Percentiles rank a stretch among this genome's conserved stretches.
Evolutionary conservation across 169 alveolate species (phyloP).

Genomic region (Cryptosporidium canis): DNA sequence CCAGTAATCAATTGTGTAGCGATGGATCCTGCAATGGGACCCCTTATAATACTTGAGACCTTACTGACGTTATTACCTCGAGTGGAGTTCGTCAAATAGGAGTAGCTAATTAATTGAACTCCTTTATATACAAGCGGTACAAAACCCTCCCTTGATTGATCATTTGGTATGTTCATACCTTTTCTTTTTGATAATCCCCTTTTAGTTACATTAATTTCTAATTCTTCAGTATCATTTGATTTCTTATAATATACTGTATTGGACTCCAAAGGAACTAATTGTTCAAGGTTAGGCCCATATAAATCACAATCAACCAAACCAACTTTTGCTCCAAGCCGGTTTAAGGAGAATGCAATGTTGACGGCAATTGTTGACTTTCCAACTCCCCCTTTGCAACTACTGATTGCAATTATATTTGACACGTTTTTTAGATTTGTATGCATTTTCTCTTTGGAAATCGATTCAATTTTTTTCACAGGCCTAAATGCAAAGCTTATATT

Average conservation of each 20-base stretch:
- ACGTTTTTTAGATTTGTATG: constrained; percentile 79
- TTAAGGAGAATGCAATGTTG: constrained; percentile 88
- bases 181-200: constrained; percentile 37
- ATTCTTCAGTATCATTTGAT: not conserved
- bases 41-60: constrained; percentile 88
- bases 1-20: constrained; percentile 88
- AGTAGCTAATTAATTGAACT: constrained; percentile 89
- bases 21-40: constrained; percentile 93
- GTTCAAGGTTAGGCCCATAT: constrained; percentile 96
- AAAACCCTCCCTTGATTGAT: constrained; percentile 77
- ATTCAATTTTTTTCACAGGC: constrained; percentile 20
- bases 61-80: not conserved
- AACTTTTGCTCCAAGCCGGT: constrained; percentile 86
- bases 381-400: constrained; percentile 98
- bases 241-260: constrained; percentile 44
- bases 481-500: constrained; percentile 65
- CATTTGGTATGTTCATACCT: constrained; percentile 76
- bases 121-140: constrained; percentile 86
- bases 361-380: constrained; percentile 95
- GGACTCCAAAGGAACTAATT: constrained; percentile 83
- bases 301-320: constrained; percentile 97
- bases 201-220: not conserved
- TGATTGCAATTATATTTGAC: constrained; percentile 90
- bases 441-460: constrained; percentile 28
- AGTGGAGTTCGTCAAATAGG: constrained; percentile 65